Evolutionary conservation across 2,329 filamentous ascomycete species (phyloP).

Genomic region (Cladosporium colombiae): DNA sequence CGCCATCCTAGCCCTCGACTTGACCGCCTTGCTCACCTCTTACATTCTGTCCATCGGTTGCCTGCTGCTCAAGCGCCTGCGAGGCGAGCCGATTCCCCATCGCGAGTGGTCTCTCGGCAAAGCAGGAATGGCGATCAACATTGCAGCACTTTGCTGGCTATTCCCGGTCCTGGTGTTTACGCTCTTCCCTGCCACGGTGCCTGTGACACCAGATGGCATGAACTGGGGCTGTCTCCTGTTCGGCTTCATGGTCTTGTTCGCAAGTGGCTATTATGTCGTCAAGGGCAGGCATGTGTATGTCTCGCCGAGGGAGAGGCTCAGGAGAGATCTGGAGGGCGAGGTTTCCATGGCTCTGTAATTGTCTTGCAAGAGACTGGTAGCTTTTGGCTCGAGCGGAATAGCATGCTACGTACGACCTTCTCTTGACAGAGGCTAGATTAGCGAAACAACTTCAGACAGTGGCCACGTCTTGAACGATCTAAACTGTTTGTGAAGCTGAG

Average conservation of each 20-base stretch:
- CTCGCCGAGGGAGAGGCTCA: conserved; percentile 22
- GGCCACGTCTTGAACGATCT: not conserved
- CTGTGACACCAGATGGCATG: conserved; percentile 41
- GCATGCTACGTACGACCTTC: not conserved
- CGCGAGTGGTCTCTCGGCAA: conserved; percentile 42
- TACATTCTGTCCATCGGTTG: conserved; percentile 43
- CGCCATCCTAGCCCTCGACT: conserved; percentile 44
- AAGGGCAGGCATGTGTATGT: conserved; percentile 35
- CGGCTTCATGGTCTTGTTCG: conserved; percentile 41
- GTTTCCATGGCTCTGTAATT: not conserved
- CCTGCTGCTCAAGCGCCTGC: conserved; percentile 40
- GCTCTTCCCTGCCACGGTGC: conserved; percentile 45
- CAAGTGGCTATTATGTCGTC: conserved; percentile 43
- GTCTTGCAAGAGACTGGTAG: not conserved
- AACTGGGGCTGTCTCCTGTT: conserved; percentile 54
- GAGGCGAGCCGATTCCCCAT: conserved; percentile 37
- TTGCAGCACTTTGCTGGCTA: conserved; percentile 41
- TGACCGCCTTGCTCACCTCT: conserved; percentile 42
- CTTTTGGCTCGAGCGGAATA: not conserved
- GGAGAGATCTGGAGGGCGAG: conserved; percentile 8
- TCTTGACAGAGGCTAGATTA: not conserved
- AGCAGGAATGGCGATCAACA: conserved; percentile 41
- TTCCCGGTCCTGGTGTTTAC: conserved; percentile 50
- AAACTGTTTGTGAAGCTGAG: not conserved
- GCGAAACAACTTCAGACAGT: not conserved